Conservation (phyloP, 1,139 yeast species). For the Suhomyces ambrosiae region DNA sequence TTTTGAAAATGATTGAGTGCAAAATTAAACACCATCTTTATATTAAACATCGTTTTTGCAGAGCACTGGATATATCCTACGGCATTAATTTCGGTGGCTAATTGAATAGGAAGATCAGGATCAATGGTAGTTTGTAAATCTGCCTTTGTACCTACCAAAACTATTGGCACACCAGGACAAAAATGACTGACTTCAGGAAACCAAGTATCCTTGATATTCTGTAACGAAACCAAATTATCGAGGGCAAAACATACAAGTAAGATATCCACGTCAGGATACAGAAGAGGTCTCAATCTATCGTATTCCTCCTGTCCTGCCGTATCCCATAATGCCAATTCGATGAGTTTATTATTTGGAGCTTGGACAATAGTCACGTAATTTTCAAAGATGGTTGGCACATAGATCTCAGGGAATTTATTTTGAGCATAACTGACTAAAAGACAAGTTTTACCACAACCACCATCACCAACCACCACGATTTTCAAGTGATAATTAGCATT, state of each 20-base stretch:
- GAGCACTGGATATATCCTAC: conserved; percentile 80
- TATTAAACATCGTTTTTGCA: conserved; percentile 68
- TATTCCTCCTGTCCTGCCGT: conserved; percentile 96
- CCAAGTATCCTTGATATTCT: conserved; percentile 82
- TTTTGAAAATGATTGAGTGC: conserved; percentile 44
- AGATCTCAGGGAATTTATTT: conserved; percentile 72
- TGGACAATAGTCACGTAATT: conserved; percentile 71
- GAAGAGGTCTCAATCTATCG: conserved; percentile 78
- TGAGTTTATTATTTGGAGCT: conserved; percentile 56
- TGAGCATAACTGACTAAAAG: conserved; percentile 78
- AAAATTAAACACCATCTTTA: conserved; percentile 66
- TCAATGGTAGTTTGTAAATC: conserved; percentile 55
- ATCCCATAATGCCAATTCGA: conserved; percentile 85
- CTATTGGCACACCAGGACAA: conserved; percentile 76
- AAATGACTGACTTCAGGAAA: conserved; percentile 82
- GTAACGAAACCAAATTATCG: conserved; percentile 62
- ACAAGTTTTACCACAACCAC: conserved; percentile 94
- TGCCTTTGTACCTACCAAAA: conserved; percentile 77
- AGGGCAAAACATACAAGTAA: conserved; percentile 76
- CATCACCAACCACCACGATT: conserved; percentile 90
- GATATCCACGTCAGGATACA: conserved; percentile 81
- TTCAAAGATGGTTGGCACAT: conserved; percentile 91
- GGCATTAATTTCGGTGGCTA: conserved; percentile 72
- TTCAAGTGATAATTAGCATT: conserved; percentile 52
- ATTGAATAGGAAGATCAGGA: conserved; percentile 52